A percentile compares a stretch with the other conserved stretches of the same genome.
Evolutionary conservation across 108 stramenopile species (phyloP).

Genomic region (Nitzschia palea): DNA sequence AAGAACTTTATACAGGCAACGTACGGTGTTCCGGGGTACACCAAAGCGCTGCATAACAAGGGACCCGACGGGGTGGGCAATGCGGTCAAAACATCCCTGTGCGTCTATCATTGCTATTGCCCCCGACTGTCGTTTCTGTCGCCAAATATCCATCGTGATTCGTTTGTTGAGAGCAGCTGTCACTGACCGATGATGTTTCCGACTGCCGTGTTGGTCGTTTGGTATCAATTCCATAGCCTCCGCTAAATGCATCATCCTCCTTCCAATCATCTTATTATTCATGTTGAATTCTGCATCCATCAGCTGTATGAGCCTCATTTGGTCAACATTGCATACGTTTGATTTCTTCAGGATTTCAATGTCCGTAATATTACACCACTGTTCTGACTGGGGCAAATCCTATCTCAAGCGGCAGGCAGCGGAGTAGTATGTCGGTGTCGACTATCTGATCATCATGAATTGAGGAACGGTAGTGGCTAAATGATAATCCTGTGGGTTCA

Average conservation of each 20-base stretch:
- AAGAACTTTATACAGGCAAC: background rate
- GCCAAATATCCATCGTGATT: background rate
- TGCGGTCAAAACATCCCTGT: background rate
- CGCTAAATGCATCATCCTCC: background rate
- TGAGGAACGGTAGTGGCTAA: slow-evolving; percentile 12
- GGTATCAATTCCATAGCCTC: background rate
- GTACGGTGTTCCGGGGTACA: background rate
- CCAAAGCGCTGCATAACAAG: background rate
- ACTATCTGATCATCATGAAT: background rate
- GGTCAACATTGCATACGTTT: background rate
- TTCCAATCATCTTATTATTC: slow-evolving; percentile 9
- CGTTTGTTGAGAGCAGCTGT: background rate
- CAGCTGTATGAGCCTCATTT: slow-evolving; percentile 6
- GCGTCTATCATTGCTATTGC: slow-evolving; percentile 6
- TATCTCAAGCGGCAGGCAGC: background rate
- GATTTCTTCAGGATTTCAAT: background rate
- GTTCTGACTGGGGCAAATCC: background rate
- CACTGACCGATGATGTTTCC: background rate
- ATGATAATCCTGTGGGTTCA: background rate
- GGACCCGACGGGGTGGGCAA: background rate
- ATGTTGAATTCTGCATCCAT: slow-evolving; percentile 13
- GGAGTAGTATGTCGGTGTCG: background rate
- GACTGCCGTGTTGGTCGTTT: background rate
- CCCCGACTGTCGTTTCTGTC: background rate
- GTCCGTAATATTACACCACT: slow-evolving; percentile 5